Base-by-base conservation (phyloP, 495 filamentous ascomycete genomes). In the Jackrogersella multiformis region DNA sequence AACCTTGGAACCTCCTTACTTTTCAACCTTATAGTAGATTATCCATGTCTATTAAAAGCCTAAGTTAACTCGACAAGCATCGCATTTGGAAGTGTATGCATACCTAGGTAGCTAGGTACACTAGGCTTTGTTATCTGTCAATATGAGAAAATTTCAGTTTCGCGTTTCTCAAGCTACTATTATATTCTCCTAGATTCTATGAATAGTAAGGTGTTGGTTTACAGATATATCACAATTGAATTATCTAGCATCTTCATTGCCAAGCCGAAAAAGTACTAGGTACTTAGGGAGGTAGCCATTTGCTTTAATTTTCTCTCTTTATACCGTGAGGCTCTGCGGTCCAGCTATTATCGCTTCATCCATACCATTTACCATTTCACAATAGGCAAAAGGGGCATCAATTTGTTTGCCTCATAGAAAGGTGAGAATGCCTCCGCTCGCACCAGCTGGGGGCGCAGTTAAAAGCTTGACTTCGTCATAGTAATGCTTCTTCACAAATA, bases 401-500 rank as follows among this genome's bases (percentile, higher is more conserved):
- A 36, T 53, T 24, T 23, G 23, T 53, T 53, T 36, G 20, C 24
- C 49, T 35, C 32, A 24, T 18, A 38, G 30, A 15, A 13, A 34
- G 5, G 5, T 38, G n/a, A 8, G 20, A 36, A 12, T n/a, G 49
- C 49, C 18, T 20, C 16, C 32, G 16, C 30, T 53, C 16, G 23
- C 24, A 61, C 5, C 32, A 30, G 15, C 30, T 35, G 38, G 26
- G n/a, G 35, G 26, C 58, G 46, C 28, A 41, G 30, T 24, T 10
- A 18, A 59, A 21, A 7, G 38, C 32, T 24, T 55, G 30, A 12
- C 51, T 46, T 42, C 9, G 39, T 28, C 32, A 61, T 32, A 53
- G 30, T 34, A 56, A 45, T 48, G 38, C 51, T 24, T 18, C 38
- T 39, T 58, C 16, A 39, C 12, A 42, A 18, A 58, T 62, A 57